Conservation (phyloP, 257 asterid genomes). For the Plantago ovata region DNA sequence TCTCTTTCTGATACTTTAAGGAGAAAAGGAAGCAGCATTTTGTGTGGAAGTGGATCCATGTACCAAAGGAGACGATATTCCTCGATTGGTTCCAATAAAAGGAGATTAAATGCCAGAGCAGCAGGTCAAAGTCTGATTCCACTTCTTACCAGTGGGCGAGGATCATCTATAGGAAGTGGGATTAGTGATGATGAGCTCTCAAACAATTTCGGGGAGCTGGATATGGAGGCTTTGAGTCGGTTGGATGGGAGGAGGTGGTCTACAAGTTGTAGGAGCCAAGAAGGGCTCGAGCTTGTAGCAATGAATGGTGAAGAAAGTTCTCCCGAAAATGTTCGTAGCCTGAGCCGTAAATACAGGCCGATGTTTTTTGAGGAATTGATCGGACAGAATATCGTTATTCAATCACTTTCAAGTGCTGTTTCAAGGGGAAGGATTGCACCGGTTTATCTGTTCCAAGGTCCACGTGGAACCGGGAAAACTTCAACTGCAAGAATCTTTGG, state of each 20-base stretch:
- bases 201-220: conserved; percentile 70
- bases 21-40: conserved; percentile 72
- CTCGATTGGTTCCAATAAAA: conserved; percentile 50
- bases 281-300: conserved; percentile 57
- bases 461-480: conserved; percentile 95
- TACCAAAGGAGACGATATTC: conserved; percentile 50
- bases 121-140: conserved; percentile 62
- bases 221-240: conserved; percentile 80
- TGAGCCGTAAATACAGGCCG: conserved; percentile 85
- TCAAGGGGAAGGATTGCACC: conserved; percentile 74
- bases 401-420: conserved; percentile 64
- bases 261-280: conserved; percentile 76
- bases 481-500: conserved; percentile 81
- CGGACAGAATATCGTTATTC: conserved; percentile 82
- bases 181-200: conserved; percentile 73
- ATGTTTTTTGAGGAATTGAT: conserved; percentile 79
- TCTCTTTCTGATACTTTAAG: conserved; percentile 87
- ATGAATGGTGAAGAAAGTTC: conserved; percentile 49
- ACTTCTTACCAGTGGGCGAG: conserved; percentile 56
- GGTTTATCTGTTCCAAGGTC: conserved; percentile 90
- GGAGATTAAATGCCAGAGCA: conserved; percentile 46
- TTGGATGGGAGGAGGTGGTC: conserved; percentile 89
- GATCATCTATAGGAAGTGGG: conserved; percentile 58
- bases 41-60: conserved; percentile 56
- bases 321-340: conserved; percentile 62